Evolutionary conservation across 139 green algal genomes (phyloP).

Genomic region (Yamagishiella unicocca): DNA sequence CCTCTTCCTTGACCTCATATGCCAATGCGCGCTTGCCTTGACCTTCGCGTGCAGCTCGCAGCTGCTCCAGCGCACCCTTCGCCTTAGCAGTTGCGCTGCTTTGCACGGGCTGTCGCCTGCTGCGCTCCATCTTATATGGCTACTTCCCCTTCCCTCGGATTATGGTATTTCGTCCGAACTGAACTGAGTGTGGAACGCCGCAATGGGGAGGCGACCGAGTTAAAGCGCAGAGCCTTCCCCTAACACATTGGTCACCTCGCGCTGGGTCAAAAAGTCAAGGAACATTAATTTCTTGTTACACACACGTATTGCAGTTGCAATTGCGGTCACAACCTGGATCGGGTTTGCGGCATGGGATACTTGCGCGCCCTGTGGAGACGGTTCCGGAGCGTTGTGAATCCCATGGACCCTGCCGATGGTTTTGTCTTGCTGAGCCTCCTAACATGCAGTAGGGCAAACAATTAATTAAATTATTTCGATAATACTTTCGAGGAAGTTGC

Average conservation of each 20-base stretch:
- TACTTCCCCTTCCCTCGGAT: no score
- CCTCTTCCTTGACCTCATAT: slow-evolving; percentile 87
- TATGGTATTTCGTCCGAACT: not conserved
- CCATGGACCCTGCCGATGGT: no score
- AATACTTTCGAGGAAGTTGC: no score
- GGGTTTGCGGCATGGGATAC: no score
- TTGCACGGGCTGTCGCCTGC: slow-evolving; percentile 30
- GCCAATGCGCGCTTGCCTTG: slow-evolving; percentile 67
- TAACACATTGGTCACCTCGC: not conserved
- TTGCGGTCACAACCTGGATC: no score
- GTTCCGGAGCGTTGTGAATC: no score
- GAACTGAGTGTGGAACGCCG: not conserved
- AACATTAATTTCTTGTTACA: not conserved
- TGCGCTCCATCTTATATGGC: slow-evolving; percentile 49
- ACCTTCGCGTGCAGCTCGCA: slow-evolving; percentile 59
- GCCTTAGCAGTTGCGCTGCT: not conserved
- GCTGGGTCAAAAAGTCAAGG: not conserved
- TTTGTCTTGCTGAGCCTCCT: no score
- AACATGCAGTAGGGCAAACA: no score
- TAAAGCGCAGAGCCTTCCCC: not conserved
- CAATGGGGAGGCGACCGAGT: not conserved
- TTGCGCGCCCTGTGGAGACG: no score
- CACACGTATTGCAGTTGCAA: not conserved
- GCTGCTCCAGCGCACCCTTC: slow-evolving; percentile 49
- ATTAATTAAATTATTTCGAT: no score